A percentile compares a stretch with the other conserved stretches of the same genome.
Conservation (phyloP, 116 monocot species). For the Zostera marina region DNA sequence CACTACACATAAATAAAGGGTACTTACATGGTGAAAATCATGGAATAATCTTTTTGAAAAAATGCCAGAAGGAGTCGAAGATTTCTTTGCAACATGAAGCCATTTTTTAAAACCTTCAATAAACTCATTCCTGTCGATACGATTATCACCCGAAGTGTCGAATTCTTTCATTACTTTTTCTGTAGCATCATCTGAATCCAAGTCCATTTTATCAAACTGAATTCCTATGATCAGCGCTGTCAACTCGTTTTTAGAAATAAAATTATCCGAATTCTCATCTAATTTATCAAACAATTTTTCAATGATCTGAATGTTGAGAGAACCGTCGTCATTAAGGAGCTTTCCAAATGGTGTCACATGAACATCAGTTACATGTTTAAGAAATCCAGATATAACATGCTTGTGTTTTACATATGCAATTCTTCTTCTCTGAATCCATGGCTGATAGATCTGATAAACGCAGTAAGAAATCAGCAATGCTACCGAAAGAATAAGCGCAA, state of each 20-base stretch:
- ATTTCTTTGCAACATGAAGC: constrained; percentile 45
- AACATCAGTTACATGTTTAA: constrained; percentile 49
- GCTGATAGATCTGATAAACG: constrained; percentile 91
- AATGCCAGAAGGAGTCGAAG: constrained; percentile 22
- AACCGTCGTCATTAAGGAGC: constrained; percentile 44
- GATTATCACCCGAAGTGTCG: constrained; percentile 53
- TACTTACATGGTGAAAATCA: constrained; percentile 64
- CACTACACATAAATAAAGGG: neutral
- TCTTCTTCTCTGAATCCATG: constrained; percentile 91
- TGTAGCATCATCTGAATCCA: constrained; percentile 53
- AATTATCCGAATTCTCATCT: constrained; percentile 34
- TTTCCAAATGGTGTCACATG: constrained; percentile 37
- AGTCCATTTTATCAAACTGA: constrained; percentile 52
- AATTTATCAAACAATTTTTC: constrained; percentile 54
- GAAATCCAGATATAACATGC: constrained; percentile 79
- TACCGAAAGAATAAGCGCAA: constrained; percentile 44
- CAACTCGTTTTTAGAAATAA: constrained; percentile 41
- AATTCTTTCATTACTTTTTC: constrained; percentile 72
- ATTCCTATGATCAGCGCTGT: constrained; percentile 73
- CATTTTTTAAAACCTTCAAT: constrained; percentile 48
- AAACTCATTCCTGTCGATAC: constrained; percentile 56
- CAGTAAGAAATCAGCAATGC: constrained; percentile 70
- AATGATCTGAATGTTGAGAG: constrained; percentile 41
- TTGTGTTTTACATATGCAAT: constrained; percentile 86
- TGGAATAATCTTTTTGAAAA: constrained; percentile 38